A percentile compares a stretch with the other conserved stretches of the same genome.
These are phyloP conservation scores for Asterophora lycoperdoides DNA, from an alignment of 768 basidiomycete genomes.

Conservation along the genomic window DNA sequence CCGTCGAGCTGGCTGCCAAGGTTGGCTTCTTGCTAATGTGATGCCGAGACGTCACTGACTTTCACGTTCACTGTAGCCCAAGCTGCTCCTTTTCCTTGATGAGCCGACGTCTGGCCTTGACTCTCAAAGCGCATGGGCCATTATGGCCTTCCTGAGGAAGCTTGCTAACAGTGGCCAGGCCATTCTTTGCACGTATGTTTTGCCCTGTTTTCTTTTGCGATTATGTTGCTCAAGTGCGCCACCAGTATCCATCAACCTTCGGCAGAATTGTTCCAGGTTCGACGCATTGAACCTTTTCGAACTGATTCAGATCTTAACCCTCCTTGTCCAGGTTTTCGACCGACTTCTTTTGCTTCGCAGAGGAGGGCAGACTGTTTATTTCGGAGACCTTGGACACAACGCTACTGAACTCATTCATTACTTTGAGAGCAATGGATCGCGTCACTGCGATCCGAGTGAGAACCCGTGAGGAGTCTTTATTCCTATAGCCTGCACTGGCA, in stretches of 20 bases:
- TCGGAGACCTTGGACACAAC: conserved; percentile 65
- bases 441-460: conserved; percentile 55
- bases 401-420: conserved; percentile 65
- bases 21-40: conserved; percentile 33
- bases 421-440: conserved; percentile 67
- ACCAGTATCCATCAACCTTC: conserved; percentile 64
- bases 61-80: conserved; percentile 41
- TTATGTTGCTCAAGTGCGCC: neutral
- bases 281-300: neutral
- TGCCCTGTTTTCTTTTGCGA: neutral
- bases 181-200: conserved; percentile 81
- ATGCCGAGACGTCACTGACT: neutral
- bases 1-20: conserved; percentile 83
- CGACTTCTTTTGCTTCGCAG: conserved; percentile 68
- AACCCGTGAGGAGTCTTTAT: conserved; percentile 55
- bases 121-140: conserved; percentile 84
- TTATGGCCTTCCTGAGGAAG: conserved; percentile 67
- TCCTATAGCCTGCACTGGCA: neutral
- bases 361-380: conserved; percentile 76
- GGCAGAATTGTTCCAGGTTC: conserved; percentile 73
- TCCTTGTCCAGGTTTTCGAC: conserved; percentile 56
- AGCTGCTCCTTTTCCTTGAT: conserved; percentile 79
- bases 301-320: neutral
- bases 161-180: conserved; percentile 82
- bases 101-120: conserved; percentile 89